Base-by-base conservation (phyloP, 805 yeast species). In the Nematodospora valgi region DNA sequence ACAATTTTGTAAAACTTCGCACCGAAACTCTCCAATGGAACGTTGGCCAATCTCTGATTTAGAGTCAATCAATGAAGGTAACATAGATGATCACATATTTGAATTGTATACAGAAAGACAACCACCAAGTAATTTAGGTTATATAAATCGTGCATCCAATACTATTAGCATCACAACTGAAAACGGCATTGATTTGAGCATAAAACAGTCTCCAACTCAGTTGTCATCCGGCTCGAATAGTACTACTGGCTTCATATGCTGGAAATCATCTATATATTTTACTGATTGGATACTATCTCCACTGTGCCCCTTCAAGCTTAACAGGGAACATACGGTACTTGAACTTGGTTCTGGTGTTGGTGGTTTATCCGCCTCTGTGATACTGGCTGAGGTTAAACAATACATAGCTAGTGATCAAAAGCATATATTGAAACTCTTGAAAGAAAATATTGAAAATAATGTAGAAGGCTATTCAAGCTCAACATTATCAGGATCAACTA, bases 271-370 rank as follows among this genome's bases (percentile, higher is more conserved):
- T 1, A 64, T 69, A 2, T 48, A 61, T 2, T 58, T 81, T 25
- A 66, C 67, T 1, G 70, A 76, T 27, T 81, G 87, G 86, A 30
- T 78, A 2, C 15, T 67, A n/a, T 45, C 52, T 15, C 49, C 46
- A 14, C 28, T 30, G 0, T 54, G 62, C 28, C 69, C 69, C 1
- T 47, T 66, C 14, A 29, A 13, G n/a, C 18, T 19, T 21, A 51
- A 37, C 25, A 24, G 23, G 25, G 27, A 27, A 11, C 15, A 23
- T 6, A 38, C 47, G 1, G 66, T 78, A 0, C 55, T 80, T 6
- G 88, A 81, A 41, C 48, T 81, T 4, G 88, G 88, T 0, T 55
- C 83, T 10, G 88, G 88, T 0, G 70, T 71, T 0, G 64, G 76
- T 3, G 85, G 81, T 0, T 47, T 80, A 3, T 49, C 72, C 6